Evolutionary conservation across 2,329 filamentous ascomycete genomes (phyloP), one percentile per base, ranked within the genome.

Genomic region (Aspergillus novofumigatus): DNA sequence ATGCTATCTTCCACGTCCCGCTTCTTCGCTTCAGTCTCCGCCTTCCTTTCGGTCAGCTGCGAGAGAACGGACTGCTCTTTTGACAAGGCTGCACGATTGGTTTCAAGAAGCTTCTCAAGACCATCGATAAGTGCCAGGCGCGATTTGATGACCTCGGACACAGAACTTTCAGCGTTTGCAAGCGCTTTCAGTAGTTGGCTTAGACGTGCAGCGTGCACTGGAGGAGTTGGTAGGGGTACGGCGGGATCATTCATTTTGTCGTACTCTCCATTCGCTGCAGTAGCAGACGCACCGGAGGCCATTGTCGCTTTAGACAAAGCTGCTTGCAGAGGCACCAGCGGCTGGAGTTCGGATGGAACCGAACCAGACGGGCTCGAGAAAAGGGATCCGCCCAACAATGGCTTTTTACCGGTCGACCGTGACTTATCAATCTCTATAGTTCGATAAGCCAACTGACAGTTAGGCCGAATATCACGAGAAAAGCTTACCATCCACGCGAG

Each of bases 1-100:
- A 99, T 97, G 51, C 86, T 88, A 63, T 93, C 86, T 73, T 99
- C 94, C 7, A 99, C 92, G 50, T 94, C 89, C 53, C 87, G 86
- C 74, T 95, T 96, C 76, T 91, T 92, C 20, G 81, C 78, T 65
- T 97, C 92, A 17, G 92, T 90, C 55, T 86, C 85, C 2, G 78
- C 75, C 65, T 89, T 91, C 55, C 88, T 86, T n/a, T 78, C 80
- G 3, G 80, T 76, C 21, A 97, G 75, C 17, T 89, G 83, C 6
- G 80, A 71, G n/a, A 86, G 78, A 38, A 88, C 81, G 4, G 80
- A 75, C 66, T 91, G 85, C 57, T 99, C 93, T 17, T 81, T 81
- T 1, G 82, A 80, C 3, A 97, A 77, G 38, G 87, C 86, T 2
- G 81, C 77, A 51, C 87, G 86, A 72, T 93, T 92, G 26, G 83